Percentiles rank a stretch among this genome's conserved stretches.
Conservation (phyloP, 1,284 basidiomycete species). For the Papiliotrema fonsecae region DNA sequence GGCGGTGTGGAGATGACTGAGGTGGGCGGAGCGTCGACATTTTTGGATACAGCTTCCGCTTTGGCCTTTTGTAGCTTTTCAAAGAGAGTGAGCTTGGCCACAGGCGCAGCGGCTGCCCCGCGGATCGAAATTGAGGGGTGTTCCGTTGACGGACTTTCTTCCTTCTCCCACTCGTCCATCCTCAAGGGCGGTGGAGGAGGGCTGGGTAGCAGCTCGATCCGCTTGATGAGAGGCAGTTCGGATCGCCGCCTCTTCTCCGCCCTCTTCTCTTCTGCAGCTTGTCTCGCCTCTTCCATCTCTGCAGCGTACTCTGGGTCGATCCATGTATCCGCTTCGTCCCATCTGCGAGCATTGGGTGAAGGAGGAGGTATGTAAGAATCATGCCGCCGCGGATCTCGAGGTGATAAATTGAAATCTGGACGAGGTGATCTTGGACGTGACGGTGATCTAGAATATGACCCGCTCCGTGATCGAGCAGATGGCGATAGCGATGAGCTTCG, state of each 20-base stretch:
- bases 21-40: background rate
- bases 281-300: conserved; percentile 18
- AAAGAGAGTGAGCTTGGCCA: conserved; percentile 10
- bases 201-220: conserved; percentile 21
- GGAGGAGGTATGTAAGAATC: conserved; percentile 27
- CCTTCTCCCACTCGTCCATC: conserved; percentile 9
- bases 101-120: conserved; percentile 16
- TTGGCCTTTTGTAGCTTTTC: conserved; percentile 27
- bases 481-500: background rate
- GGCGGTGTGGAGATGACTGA: background rate
- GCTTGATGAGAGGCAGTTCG: conserved; percentile 1
- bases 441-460: conserved; percentile 7
- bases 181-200: conserved; percentile 9
- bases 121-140: conserved; percentile 13
- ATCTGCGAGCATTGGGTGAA: conserved; percentile 23
- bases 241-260: conserved; percentile 2
- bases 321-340: conserved; percentile 43
- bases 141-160: background rate
- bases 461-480: conserved; percentile 1
- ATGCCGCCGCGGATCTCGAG: conserved; percentile 11
- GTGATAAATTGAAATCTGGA: conserved; percentile 12
- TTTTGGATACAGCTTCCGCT: conserved; percentile 14
- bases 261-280: conserved; percentile 13
- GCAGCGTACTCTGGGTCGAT: conserved; percentile 34
- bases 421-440: conserved; percentile 11